These are phyloP conservation scores for Colletotrichum godetiae DNA, from an alignment of 2,329 filamentous ascomycete species.

Conservation along the genomic window DNA sequence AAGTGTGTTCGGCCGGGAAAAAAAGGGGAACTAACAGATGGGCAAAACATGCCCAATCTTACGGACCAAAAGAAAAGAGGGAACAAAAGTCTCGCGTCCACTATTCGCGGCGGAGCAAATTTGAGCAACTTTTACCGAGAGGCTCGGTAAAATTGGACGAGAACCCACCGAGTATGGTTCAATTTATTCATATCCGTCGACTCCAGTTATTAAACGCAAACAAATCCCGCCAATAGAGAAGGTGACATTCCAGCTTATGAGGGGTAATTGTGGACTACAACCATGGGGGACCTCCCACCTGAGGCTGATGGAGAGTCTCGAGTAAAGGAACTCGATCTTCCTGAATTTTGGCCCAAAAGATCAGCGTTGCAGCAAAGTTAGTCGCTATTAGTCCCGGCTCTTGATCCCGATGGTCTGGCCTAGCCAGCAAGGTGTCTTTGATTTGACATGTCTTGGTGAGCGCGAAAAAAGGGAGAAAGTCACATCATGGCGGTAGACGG, in stretches of 20 bases:
- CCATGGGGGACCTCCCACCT: constrained; percentile 8
- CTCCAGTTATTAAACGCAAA: constrained; percentile 1
- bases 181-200: not conserved
- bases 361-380: not conserved
- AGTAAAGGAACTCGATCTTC: constrained; percentile 6
- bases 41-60: not conserved
- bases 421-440: not conserved
- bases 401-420: not conserved
- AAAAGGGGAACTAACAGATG: not conserved
- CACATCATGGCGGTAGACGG: not conserved
- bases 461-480: not conserved
- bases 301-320: constrained; percentile 23
- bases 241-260: constrained; percentile 20
- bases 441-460: not conserved
- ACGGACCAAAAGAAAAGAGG: not conserved
- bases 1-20: not conserved
- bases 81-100: not conserved
- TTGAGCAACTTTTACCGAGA: not conserved
- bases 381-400: constrained; percentile 2
- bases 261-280: constrained; percentile 22
- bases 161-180: not conserved
- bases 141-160: not conserved
- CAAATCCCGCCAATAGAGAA: constrained; percentile 17
- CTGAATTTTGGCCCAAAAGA: not conserved
- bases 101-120: not conserved